Evolutionary conservation across 805 yeast genomes (phyloP).

Genomic region (Yamadazyma tumulicola): DNA sequence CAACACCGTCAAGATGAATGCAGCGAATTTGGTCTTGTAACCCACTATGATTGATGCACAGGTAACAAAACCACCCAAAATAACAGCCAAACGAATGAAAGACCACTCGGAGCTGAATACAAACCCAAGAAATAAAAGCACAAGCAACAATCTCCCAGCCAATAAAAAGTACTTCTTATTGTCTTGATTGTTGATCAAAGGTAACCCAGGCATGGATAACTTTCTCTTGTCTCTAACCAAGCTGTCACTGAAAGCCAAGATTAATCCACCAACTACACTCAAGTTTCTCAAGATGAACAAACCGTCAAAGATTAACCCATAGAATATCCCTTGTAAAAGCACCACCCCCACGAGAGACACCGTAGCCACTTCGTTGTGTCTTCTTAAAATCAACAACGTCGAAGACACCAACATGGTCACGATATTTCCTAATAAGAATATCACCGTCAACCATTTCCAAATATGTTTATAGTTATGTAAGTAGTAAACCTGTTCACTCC

Average conservation of each 20-base stretch:
- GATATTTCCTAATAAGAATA: slow-evolving; percentile 65
- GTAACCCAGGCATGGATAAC: slow-evolving; percentile 69
- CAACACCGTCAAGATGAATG: slow-evolving; percentile 63
- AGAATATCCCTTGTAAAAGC: slow-evolving; percentile 77
- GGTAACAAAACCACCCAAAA: slow-evolving; percentile 64
- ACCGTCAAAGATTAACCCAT: slow-evolving; percentile 80
- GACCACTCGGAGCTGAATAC: slow-evolving; percentile 76
- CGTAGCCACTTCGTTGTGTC: slow-evolving; percentile 67
- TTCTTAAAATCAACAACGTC: slow-evolving; percentile 64
- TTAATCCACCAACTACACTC: slow-evolving; percentile 87
- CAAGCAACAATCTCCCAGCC: slow-evolving; percentile 84
- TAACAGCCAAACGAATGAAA: slow-evolving; percentile 56
- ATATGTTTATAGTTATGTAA: slow-evolving; percentile 74
- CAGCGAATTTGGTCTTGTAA: slow-evolving; percentile 87
- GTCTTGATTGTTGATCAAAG: slow-evolving; percentile 68
- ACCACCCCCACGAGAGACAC: slow-evolving; percentile 67
- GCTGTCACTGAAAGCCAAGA: slow-evolving; percentile 83
- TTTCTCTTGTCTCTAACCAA: slow-evolving; percentile 72
- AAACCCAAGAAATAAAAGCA: slow-evolving; percentile 81
- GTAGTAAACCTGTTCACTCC: slow-evolving; percentile 88
- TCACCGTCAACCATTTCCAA: slow-evolving; percentile 72
- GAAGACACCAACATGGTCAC: slow-evolving; percentile 72
- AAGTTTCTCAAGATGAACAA: slow-evolving; percentile 82
- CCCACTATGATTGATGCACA: slow-evolving; percentile 85
- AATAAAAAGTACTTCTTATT: slow-evolving; percentile 75